Evolutionary conservation across 2,329 filamentous ascomycete genomes (phyloP).

Genomic region (Cladosporium sp.): DNA sequence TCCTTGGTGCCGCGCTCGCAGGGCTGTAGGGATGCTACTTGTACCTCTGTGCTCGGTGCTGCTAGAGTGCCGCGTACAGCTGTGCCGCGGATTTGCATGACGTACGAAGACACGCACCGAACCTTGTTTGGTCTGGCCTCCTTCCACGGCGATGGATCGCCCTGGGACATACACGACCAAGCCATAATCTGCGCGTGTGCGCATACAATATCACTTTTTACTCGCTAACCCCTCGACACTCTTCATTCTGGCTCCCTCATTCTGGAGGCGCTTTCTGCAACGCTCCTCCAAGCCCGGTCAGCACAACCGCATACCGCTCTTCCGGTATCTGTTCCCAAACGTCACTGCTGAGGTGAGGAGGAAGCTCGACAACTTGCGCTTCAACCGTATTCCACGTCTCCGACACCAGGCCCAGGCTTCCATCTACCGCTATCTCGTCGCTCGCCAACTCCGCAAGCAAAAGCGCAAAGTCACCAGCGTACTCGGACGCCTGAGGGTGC

Average conservation of each 20-base stretch:
- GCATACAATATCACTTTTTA: background rate
- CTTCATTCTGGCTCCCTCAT: slow-evolving; percentile 23
- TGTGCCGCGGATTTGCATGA: no score
- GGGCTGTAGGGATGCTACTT: no score
- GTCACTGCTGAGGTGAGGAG: slow-evolving; percentile 60
- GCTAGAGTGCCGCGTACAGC: no score
- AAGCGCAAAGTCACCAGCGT: slow-evolving; percentile 44
- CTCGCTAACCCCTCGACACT: background rate
- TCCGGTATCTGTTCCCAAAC: slow-evolving; percentile 66
- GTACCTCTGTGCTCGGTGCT: no score
- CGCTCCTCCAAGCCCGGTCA: slow-evolving; percentile 10
- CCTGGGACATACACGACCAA: background rate
- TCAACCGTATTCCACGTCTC: slow-evolving; percentile 67
- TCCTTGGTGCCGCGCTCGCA: no score
- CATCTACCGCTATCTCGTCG: slow-evolving; percentile 54
- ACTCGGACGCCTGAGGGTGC: slow-evolving; percentile 16
- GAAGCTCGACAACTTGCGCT: slow-evolving; percentile 63
- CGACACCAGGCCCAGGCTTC: slow-evolving; percentile 68
- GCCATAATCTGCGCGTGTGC: background rate
- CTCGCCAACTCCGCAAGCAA: slow-evolving; percentile 27
- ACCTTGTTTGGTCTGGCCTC: background rate
- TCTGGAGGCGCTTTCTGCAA: slow-evolving; percentile 24
- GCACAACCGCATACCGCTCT: slow-evolving; percentile 33
- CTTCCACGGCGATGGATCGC: background rate
- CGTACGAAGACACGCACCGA: background rate